phyloP scores from a whole-genome alignment of 148 eudicot species.

The Camellia lanceoleosa region DNA sequence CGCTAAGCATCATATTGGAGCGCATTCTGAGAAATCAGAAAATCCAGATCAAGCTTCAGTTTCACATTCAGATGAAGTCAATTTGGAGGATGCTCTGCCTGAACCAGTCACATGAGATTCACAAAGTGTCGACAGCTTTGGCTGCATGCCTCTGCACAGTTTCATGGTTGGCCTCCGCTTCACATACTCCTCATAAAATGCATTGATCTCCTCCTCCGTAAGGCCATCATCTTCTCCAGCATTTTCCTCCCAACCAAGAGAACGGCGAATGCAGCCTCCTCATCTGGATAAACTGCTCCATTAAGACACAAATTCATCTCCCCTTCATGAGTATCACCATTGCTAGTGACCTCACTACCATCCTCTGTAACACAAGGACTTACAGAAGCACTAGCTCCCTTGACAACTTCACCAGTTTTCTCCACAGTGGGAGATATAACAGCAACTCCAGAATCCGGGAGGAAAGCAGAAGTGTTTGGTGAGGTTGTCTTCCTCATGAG shows the following conservation, averaged over 20 bases:
- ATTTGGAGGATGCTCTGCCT: constrained; percentile 34
- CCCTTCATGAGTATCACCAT: constrained; percentile 37
- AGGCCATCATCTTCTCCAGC: constrained; percentile 79
- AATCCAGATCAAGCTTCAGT: constrained; percentile 36
- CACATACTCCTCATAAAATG: constrained; percentile 63
- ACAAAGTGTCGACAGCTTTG: constrained; percentile 30
- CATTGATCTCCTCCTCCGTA: constrained; percentile 87
- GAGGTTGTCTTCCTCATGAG: constrained; percentile 72
- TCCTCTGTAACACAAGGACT: constrained; percentile 27
- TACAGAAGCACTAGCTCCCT: constrained; percentile 24
- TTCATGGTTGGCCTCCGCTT: constrained; percentile 44
- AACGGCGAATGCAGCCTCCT: constrained; percentile 74
- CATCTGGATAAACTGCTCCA: constrained; percentile 44
- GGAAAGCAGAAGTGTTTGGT: constrained; percentile 19
- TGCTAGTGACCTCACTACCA: constrained; percentile 35
- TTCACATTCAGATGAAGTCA: constrained; percentile 28
- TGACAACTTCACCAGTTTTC: constrained; percentile 33
- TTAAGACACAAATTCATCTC: constrained; percentile 35
- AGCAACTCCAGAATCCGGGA: constrained; percentile 29
- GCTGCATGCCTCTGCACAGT: constrained; percentile 37
- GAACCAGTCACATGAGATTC: constrained; percentile 35
- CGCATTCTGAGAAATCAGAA: constrained; percentile 19
- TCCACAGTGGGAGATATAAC: constrained; percentile 30
- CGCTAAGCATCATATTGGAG: too few relatives aligned
- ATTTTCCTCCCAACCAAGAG: constrained; percentile 90